phyloP scores from a whole-genome alignment of 768 basidiomycete species.

The Boletus fagicola region DNA sequence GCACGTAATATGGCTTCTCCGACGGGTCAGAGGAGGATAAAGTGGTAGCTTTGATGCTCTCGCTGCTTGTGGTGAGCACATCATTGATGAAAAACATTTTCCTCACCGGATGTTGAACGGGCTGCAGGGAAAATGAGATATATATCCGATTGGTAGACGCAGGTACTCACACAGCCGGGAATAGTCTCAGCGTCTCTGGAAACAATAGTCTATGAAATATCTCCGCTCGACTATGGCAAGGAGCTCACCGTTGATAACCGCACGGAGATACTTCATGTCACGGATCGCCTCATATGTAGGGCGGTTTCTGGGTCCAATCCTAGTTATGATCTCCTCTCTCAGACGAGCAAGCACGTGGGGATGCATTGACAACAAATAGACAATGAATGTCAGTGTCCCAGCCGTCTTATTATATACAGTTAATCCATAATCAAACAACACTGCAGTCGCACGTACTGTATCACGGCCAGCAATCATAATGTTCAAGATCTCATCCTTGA shows the following conservation, averaged over 20 bases:
- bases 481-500: constrained; percentile 35
- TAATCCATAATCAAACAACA: not conserved
- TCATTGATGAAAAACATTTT: not conserved
- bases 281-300: constrained; percentile 56
- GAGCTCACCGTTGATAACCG: constrained; percentile 57
- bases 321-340: constrained; percentile 52
- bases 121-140: constrained; percentile 12
- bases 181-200: constrained; percentile 53
- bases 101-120: constrained; percentile 50
- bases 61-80: constrained; percentile 31
- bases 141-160: not conserved
- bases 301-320: constrained; percentile 46
- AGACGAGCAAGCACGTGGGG: constrained; percentile 46
- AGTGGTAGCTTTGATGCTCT: constrained; percentile 46
- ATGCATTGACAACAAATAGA: constrained; percentile 51
- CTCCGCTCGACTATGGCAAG: not conserved
- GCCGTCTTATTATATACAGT: constrained; percentile 37
- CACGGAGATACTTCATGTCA: constrained; percentile 62
- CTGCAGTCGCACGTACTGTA: constrained; percentile 12
- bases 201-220: not conserved
- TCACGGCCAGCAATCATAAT: constrained; percentile 36
- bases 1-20: constrained; percentile 29
- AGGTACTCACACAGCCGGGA: constrained; percentile 44
- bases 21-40: constrained; percentile 36
- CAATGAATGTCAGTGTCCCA: constrained; percentile 34